These are phyloP conservation scores for Ailanthus altissimus DNA, from an alignment of 345 rosid genomes.

Conservation along the genomic window DNA sequence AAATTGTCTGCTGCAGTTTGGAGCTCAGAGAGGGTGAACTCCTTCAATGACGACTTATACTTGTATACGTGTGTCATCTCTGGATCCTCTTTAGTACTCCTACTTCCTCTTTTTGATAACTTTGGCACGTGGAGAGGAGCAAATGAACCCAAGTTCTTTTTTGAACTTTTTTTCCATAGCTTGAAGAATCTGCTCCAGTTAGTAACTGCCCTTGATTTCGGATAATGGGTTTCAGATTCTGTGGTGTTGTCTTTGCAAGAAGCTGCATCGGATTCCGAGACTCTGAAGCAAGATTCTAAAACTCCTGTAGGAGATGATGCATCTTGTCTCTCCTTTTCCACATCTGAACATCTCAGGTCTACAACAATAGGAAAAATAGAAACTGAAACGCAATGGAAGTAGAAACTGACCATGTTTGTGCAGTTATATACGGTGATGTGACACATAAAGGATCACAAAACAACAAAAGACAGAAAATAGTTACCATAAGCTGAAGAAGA, in stretches of 20 bases:
- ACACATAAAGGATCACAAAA: not conserved
- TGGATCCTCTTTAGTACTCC: conserved; percentile 41
- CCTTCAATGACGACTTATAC: conserved; percentile 57
- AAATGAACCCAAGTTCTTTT: conserved; percentile 50
- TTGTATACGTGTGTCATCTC: conserved; percentile 53
- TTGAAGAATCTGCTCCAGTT: conserved; percentile 74
- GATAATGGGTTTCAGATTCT: conserved; percentile 24
- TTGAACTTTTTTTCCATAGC: conserved; percentile 61
- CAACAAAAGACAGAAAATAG: not conserved
- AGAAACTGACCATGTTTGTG: conserved; percentile 17
- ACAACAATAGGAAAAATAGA: conserved; percentile 9
- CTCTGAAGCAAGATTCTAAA: conserved; percentile 56
- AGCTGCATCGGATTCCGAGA: conserved; percentile 23
- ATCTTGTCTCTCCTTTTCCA: conserved; percentile 49
- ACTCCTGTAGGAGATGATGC: conserved; percentile 65
- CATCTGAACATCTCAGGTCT: conserved; percentile 53
- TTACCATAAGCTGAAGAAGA: conserved; percentile 67
- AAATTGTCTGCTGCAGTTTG: conserved; percentile 70
- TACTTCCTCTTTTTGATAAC: conserved; percentile 42
- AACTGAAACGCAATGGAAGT: conserved; percentile 9
- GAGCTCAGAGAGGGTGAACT: conserved; percentile 62
- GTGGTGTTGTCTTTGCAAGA: conserved; percentile 15
- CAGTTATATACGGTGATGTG: not conserved
- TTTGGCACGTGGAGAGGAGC: conserved; percentile 43
- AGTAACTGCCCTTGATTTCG: conserved; percentile 40